Percentiles rank a stretch among this genome's conserved stretches.
These are phyloP conservation scores for Cubamyces lactineus DNA, from an alignment of 768 basidiomycete genomes.

Conservation along the genomic window DNA sequence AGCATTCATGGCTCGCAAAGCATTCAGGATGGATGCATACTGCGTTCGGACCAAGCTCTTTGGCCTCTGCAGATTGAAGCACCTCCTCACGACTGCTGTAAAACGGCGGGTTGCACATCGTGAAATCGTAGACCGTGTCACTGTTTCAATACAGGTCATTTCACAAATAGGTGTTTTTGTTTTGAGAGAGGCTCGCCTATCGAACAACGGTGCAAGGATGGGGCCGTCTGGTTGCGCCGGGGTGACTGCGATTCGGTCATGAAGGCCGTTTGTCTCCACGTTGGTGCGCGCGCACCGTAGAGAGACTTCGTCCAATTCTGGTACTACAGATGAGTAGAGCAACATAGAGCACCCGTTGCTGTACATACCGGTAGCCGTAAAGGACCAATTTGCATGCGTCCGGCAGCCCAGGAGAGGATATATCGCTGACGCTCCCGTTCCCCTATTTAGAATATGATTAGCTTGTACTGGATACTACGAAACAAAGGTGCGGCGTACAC, in stretches of 20 bases:
- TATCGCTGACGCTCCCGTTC: conserved; percentile 89
- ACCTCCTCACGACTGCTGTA: conserved; percentile 80
- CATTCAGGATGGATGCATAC: conserved; percentile 44
- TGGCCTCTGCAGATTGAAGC: conserved; percentile 54
- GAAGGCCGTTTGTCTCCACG: conserved; percentile 58
- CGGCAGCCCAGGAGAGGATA: conserved; percentile 79
- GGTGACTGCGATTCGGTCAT: conserved; percentile 52
- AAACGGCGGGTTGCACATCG: conserved; percentile 98
- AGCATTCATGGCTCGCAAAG: not conserved
- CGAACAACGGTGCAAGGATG: conserved; percentile 50
- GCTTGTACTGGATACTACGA: not conserved
- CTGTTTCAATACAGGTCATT: not conserved
- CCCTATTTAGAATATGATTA: conserved; percentile 46
- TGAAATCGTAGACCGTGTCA: conserved; percentile 57
- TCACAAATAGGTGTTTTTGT: not conserved
- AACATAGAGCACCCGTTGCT: not conserved
- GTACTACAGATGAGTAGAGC: not conserved
- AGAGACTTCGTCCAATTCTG: conserved; percentile 77
- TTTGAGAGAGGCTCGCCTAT: conserved; percentile 16
- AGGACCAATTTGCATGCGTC: conserved; percentile 53
- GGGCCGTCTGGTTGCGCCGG: conserved; percentile 40
- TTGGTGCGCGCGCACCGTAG: conserved; percentile 58
- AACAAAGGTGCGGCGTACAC: conserved; percentile 52
- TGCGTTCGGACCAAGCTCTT: conserved; percentile 69
- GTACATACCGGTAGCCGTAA: conserved; percentile 68